Percentiles rank a stretch among this genome's conserved stretches.
phyloP scores from a whole-genome alignment of 148 eudicot species.

The Beta vulgaris region DNA sequence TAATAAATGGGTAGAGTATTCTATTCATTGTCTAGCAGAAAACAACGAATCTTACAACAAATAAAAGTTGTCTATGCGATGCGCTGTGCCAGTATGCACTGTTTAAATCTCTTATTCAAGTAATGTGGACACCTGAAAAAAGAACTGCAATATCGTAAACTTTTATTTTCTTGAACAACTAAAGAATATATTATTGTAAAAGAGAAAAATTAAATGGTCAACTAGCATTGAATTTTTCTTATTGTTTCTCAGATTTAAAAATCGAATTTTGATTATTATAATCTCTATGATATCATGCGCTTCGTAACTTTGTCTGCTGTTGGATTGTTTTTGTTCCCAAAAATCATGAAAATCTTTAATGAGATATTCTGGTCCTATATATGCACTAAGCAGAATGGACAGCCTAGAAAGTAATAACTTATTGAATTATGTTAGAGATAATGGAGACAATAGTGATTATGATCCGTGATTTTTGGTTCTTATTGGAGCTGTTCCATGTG shows the following conservation, averaged over 20 bases:
- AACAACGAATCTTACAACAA: neutral
- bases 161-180: too few species aligned
- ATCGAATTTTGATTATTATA: too few species aligned
- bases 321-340: neutral
- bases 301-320: slow-evolving; percentile 18
- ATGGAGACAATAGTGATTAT: slow-evolving; percentile 27
- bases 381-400: slow-evolving; percentile 11
- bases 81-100: neutral
- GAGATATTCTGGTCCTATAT: neutral
- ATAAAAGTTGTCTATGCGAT: slow-evolving; percentile 1
- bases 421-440: neutral
- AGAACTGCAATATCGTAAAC: too few species aligned
- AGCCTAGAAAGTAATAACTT: slow-evolving; percentile 19
- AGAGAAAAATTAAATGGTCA: too few species aligned
- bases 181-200: too few species aligned
- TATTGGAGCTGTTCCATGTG: slow-evolving; percentile 26
- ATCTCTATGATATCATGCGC: too few species aligned
- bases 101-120: neutral
- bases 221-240: too few species aligned
- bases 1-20: too few species aligned
- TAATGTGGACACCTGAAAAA: too few species aligned
- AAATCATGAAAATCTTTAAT: slow-evolving; percentile 6
- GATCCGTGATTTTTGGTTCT: slow-evolving; percentile 22
- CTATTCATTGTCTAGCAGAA: too few species aligned
- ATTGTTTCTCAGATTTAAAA: too few species aligned